Conservation (phyloP, 129 eudicot genomes). For the Gnaphalium uliginosum region DNA sequence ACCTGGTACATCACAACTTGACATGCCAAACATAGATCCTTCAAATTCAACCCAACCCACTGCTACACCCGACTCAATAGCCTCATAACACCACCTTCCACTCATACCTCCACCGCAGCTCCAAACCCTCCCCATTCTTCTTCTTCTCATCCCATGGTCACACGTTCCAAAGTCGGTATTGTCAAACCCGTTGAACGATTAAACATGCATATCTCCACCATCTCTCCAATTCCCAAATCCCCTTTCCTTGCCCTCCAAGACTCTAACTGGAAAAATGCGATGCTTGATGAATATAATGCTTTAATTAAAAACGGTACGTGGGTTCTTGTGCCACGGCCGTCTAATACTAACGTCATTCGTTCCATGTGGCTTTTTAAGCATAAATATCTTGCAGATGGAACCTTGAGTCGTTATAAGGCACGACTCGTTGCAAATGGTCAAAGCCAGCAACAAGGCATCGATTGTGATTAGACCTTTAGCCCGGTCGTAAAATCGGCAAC, state of each 20-base stretch:
- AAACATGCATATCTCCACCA: neutral
- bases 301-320: neutral
- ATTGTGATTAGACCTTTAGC: no score
- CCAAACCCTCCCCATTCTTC: neutral
- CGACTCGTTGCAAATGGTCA: no score
- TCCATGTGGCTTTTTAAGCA: neutral
- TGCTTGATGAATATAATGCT: neutral
- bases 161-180: neutral
- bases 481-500: no score
- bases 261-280: neutral
- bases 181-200: neutral
- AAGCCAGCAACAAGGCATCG: no score
- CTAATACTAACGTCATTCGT: no score
- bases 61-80: no score
- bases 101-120: neutral
- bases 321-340: neutral
- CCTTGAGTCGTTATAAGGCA: no score
- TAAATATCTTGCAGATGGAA: no score
- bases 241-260: neutral
- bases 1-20: no score
- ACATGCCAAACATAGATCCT: no score
- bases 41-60: no score
- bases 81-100: no score
- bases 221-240: neutral
- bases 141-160: neutral